These are phyloP conservation scores for Pseudophaeomoniella oleicola DNA, from an alignment of 2,329 filamentous ascomycete species.

Conservation along the genomic window DNA sequence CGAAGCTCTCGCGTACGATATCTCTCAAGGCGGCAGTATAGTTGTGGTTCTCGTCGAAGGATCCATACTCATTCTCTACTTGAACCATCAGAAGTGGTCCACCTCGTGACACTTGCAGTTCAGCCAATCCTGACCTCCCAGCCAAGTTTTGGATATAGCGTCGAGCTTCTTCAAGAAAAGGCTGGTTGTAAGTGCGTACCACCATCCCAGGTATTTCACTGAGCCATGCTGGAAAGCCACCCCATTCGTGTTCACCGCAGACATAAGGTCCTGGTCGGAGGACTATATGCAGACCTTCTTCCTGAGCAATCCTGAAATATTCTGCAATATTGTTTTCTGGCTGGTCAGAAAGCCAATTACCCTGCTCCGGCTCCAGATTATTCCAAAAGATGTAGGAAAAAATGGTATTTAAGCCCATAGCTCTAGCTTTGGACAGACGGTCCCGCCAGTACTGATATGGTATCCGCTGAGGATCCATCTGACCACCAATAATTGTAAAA, in stretches of 20 bases:
- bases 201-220: slow-evolving; percentile 24
- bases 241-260: slow-evolving; percentile 36
- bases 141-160: slow-evolving; percentile 25
- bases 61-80: slow-evolving; percentile 38
- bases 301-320: slow-evolving; percentile 33
- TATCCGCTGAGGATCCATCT: slow-evolving; percentile 37
- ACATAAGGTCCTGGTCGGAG: slow-evolving; percentile 34
- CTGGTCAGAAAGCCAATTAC: slow-evolving; percentile 22
- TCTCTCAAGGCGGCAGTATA: slow-evolving; percentile 29
- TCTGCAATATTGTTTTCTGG: slow-evolving; percentile 31
- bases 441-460: slow-evolving; percentile 33
- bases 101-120: slow-evolving; percentile 25
- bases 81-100: slow-evolving; percentile 37
- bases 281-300: slow-evolving; percentile 31
- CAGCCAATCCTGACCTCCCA: slow-evolving; percentile 14
- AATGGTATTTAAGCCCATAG: slow-evolving; percentile 37
- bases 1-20: slow-evolving; percentile 27
- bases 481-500: slow-evolving; percentile 31
- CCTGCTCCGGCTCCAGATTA: slow-evolving; percentile 27
- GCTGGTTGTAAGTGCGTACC: slow-evolving; percentile 26
- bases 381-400: slow-evolving; percentile 40
- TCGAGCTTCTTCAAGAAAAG: slow-evolving; percentile 23
- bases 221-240: slow-evolving; percentile 34
- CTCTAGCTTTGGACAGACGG: slow-evolving; percentile 26
- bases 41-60: slow-evolving; percentile 29